Evolutionary conservation across 2,329 filamentous ascomycete genomes (phyloP).

Genomic region (Aspergillus proliferans): DNA sequence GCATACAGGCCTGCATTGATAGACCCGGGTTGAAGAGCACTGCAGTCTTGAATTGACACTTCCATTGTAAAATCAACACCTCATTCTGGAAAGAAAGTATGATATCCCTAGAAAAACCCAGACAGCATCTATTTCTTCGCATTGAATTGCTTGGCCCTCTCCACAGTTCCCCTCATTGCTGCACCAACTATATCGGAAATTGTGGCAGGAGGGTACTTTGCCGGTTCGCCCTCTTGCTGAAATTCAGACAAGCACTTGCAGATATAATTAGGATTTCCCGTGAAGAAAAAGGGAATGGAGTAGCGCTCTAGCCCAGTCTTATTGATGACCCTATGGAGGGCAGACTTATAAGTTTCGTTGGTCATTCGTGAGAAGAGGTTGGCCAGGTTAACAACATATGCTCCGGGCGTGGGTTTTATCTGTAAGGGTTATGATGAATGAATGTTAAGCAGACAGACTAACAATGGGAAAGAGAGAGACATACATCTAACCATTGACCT

Average conservation of each 20-base stretch:
- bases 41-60: too few relatives aligned
- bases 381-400: slow-evolving; percentile 29
- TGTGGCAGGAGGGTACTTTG: slow-evolving; percentile 39
- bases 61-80: too few relatives aligned
- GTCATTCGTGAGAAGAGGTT: slow-evolving; percentile 40
- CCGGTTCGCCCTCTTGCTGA: slow-evolving; percentile 25
- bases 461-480: not conserved
- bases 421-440: not conserved
- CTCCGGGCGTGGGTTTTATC: slow-evolving; percentile 21
- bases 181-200: slow-evolving; percentile 34
- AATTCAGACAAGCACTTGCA: slow-evolving; percentile 41
- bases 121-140: too few relatives aligned
- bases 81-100: too few relatives aligned
- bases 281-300: slow-evolving; percentile 39
- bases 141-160: too few relatives aligned
- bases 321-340: slow-evolving; percentile 41
- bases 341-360: slow-evolving; percentile 38
- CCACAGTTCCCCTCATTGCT: too few relatives aligned
- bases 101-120: too few relatives aligned
- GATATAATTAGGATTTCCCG: slow-evolving; percentile 40
- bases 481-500: slow-evolving; percentile 27
- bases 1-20: too few relatives aligned
- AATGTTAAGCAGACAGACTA: not conserved
- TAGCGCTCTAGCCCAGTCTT: slow-evolving; percentile 34
- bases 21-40: too few relatives aligned